Evolutionary conservation across 1,284 basidiomycete genomes (phyloP), one percentile per base, ranked within the genome.

Genomic region (Agroathelia rolfsii): DNA sequence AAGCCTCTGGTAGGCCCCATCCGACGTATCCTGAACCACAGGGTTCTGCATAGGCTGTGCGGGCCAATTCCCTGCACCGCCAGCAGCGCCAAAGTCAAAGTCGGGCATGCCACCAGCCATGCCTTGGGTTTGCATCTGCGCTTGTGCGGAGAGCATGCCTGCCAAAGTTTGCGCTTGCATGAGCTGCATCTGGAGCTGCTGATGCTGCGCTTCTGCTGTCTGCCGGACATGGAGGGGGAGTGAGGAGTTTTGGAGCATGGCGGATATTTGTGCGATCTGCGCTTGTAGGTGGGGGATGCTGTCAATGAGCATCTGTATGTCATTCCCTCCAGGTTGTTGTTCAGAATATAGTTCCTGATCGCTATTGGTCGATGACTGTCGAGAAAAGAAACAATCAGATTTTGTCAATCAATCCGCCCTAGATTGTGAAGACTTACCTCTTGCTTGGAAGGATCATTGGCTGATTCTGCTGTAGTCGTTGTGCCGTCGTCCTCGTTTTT

Each of bases 1-100:
- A 32, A 85, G 50, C 28, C 84, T 66, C 51, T 88, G 83, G 52
- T 87, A 87, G n/a, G 84, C 78, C n/a, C n/a, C n/a, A n/a, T n/a
- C n/a, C n/a, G n/a, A n/a, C 9, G 82, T 84, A 41, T 86, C 83
- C 48, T 73, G 72, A 5, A 66, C 67, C 28, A 66, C 61, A 24
- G 68, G 67, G 49, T 79, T 77, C 47, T 79, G 76, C n/a, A n/a
- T n/a, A n/a, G n/a, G n/a, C n/a, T n/a, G n/a, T n/a, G n/a, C n/a
- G n/a, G n/a, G n/a, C n/a, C n/a, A n/a, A n/a, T n/a, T n/a, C n/a
- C n/a, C n/a, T n/a, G n/a, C n/a, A n/a, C n/a, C n/a, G n/a, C n/a
- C n/a, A n/a, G n/a, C n/a, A n/a, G n/a, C n/a, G n/a, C n/a, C n/a
- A n/a, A n/a, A n/a, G n/a, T n/a, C n/a, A n/a, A n/a, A n/a, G n/a